Base-by-base conservation (phyloP, 2,329 filamentous ascomycete genomes). In the Teratosphaeria zuluensis region DNA sequence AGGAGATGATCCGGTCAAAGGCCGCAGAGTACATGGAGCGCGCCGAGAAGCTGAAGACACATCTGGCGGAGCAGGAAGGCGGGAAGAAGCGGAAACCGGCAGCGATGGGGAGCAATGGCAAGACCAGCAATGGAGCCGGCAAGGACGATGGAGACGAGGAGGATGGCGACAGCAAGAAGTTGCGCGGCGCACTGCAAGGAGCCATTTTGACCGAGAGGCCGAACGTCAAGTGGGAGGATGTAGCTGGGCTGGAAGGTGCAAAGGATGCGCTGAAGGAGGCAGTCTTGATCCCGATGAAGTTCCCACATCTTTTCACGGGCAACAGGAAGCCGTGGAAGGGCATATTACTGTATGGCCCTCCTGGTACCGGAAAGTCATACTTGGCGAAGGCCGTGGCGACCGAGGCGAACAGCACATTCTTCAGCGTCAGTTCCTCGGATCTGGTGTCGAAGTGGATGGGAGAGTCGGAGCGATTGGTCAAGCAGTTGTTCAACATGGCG, bases 401-500 rank as follows among this genome's bases (percentile, higher is more conserved):
- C 19, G 94, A 99, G 76, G 94, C 94, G 60, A 97, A 99, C 75
- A 96, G 92, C 75, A 97, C 94, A 3, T 99, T 99, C 73, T 99
- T 99, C 82, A 96, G 91, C 70, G 92, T 99, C 65, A 95, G 90
- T 76, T 95, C 90, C 80, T 95, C 90, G 71, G 94, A 99, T 73
- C 75, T 99, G 74, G 94, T 99, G 61, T 96, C 90, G 74, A 99
- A 99, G 73, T 99, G 94, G 94, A 99, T 99, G 94, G 94, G 94
- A 78, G 94, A 99, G 76, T 95, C 89, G 80, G 94, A 99, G 84
- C 95, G 91, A 69, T 82, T 99, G 66, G 94, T 99, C 59, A 97
- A 97, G 72, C 89, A 95, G 63, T 83, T 99, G 11, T 99, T 99
- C 78, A 90, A 88, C 67, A 96, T 99, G 89, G 94, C 94, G 0